Evolutionary conservation across 1,284 basidiomycete species (phyloP).

Genomic region (Termitomyces sp.): DNA sequence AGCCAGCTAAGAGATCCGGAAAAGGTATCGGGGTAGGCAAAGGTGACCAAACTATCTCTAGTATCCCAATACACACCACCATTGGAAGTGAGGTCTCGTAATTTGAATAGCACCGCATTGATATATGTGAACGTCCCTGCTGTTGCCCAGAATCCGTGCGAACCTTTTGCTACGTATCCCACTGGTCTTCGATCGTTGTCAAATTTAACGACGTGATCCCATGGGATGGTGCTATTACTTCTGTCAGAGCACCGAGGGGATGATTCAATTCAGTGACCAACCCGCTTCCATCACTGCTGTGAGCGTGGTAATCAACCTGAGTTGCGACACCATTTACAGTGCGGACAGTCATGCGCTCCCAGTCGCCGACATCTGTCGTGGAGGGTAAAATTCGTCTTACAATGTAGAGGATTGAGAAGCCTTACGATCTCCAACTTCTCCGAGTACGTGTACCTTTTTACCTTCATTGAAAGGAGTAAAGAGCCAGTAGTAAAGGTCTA

Average conservation of each 20-base stretch:
- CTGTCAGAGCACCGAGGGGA: not conserved
- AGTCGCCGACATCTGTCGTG: slow-evolving; percentile 16
- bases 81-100: slow-evolving; percentile 15
- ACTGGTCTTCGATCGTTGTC: slow-evolving; percentile 18
- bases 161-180: slow-evolving; percentile 17
- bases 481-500: slow-evolving; percentile 18
- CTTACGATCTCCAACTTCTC: slow-evolving; percentile 18
- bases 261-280: not conserved
- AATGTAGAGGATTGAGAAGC: not conserved
- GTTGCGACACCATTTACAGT: slow-evolving; percentile 18
- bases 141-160: slow-evolving; percentile 19
- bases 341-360: slow-evolving; percentile 19
- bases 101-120: slow-evolving; percentile 14
- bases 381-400: not conserved
- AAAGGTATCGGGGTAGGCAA: slow-evolving; percentile 14
- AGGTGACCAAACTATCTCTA: slow-evolving; percentile 10
- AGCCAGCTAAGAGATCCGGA: slow-evolving; percentile 15
- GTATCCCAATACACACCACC: slow-evolving; percentile 18
- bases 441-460: slow-evolving; percentile 14
- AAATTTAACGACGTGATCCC: slow-evolving; percentile 15
- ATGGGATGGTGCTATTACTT: slow-evolving; percentile 15
- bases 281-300: slow-evolving; percentile 17
- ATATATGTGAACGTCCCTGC: slow-evolving; percentile 19
- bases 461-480: slow-evolving; percentile 19
- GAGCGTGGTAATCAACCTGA: slow-evolving; percentile 19